phyloP scores from a whole-genome alignment of 495 filamentous ascomycete genomes.

The Daldinia decipiens region DNA sequence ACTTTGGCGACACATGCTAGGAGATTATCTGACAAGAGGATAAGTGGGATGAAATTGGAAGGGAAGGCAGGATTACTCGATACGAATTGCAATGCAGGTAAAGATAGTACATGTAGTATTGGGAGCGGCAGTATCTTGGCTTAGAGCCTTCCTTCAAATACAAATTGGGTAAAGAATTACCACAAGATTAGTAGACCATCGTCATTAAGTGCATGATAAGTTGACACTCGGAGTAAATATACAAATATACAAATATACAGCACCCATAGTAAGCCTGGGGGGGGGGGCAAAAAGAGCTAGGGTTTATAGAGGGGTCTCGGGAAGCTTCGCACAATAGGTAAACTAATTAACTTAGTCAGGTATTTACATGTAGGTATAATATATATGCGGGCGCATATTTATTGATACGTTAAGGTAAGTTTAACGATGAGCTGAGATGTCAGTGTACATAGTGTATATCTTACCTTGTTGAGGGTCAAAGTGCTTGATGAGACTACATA shows the following conservation, averaged over 20 bases:
- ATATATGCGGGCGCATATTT: no score
- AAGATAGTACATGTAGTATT: constrained; percentile 14
- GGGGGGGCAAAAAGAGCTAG: constrained; percentile 5
- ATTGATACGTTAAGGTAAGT: no score
- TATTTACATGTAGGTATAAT: not conserved
- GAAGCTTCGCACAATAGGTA: constrained; percentile 24
- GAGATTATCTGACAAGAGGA: constrained; percentile 1
- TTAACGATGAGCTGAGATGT: not conserved
- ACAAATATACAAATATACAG: constrained; percentile 15
- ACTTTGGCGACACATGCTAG: not conserved
- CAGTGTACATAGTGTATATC: not conserved
- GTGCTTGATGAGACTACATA: constrained; percentile 5
- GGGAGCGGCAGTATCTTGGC: constrained; percentile 14
- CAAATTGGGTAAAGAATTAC: constrained; percentile 22
- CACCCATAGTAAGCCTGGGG: constrained; percentile 17
- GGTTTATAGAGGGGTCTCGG: constrained; percentile 20
- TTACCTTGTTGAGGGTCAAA: not conserved
- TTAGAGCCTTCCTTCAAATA: constrained; percentile 26
- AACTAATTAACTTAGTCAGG: constrained; percentile 10
- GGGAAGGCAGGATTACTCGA: constrained; percentile 7
- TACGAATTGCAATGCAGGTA: constrained; percentile 1
- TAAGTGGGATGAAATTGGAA: constrained; percentile 1
- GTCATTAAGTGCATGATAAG: constrained; percentile 16
- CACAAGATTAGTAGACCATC: constrained; percentile 22
- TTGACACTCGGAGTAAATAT: constrained; percentile 32